phyloP scores from a whole-genome alignment of 306 rosid species.

The Sechiopsis laciniata region DNA sequence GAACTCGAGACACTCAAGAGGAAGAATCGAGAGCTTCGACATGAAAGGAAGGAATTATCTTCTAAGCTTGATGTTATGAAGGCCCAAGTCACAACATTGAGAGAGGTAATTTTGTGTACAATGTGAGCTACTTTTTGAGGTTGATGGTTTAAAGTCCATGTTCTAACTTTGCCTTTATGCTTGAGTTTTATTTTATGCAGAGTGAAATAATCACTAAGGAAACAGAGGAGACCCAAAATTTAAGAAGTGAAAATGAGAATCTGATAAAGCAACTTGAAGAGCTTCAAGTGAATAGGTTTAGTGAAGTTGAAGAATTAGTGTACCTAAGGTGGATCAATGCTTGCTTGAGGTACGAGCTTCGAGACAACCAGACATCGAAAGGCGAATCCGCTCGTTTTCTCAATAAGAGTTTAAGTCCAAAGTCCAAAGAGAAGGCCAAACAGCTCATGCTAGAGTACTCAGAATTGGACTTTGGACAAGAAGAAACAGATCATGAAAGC shows the following conservation, averaged over 20 bases:
- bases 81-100: slow-evolving; percentile 48
- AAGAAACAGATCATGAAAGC: slow-evolving; percentile 93
- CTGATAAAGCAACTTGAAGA: slow-evolving; percentile 89
- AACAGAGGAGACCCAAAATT: slow-evolving; percentile 51
- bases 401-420: slow-evolving; percentile 74
- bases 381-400: slow-evolving; percentile 90
- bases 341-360: slow-evolving; percentile 82
- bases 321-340: slow-evolving; percentile 99
- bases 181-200: slow-evolving; percentile 34
- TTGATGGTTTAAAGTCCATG: not conserved
- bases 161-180: slow-evolving; percentile 15
- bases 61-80: slow-evolving; percentile 69
- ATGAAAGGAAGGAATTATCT: slow-evolving; percentile 69
- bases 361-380: slow-evolving; percentile 57
- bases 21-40: slow-evolving; percentile 79
- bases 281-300: slow-evolving; percentile 78
- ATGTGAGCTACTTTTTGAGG: not conserved
- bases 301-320: slow-evolving; percentile 96
- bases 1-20: slow-evolving; percentile 68
- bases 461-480: slow-evolving; percentile 81
- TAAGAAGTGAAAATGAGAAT: slow-evolving; percentile 77
- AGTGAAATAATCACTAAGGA: slow-evolving; percentile 61
- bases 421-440: slow-evolving; percentile 80
- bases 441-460: slow-evolving; percentile 88
- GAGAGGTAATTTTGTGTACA: slow-evolving; percentile 35